Evolutionary conservation across 208 protist species (phyloP), one percentile per base, ranked within the genome.

Genomic region (Crithidia expoeki): DNA sequence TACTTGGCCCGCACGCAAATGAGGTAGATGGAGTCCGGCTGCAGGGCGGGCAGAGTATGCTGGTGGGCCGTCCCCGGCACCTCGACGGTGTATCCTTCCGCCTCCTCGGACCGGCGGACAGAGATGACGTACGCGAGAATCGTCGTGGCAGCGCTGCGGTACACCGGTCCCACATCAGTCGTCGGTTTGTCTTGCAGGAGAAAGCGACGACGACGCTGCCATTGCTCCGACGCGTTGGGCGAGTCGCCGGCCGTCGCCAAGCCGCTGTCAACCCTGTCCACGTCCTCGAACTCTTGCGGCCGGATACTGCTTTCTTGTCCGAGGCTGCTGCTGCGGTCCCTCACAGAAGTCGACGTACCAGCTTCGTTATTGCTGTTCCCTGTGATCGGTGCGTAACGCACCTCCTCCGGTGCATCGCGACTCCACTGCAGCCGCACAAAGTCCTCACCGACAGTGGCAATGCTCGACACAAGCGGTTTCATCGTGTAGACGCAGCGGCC

Each of bases 401-500:
- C 11, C 75, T 86, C 82, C 74, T 92, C 84, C 4, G 90, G 90
- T 11, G 81, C 83, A 2, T 83, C 74, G 46, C 90, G 86, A 30
- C 63, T 47, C 94, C 94, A 97, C 53, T 56, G 53, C 25, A 96
- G 32, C 19, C 86, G 88, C 47, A 96, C 73, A 72, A 90, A 97
- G 64, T 93, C 87, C 72, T 97, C 94, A 11, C 94, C 94, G 27
- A 94, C 83, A 9, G 89, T 87, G 32, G 75, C 74, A 28, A 94
- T 79, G 44, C 76, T 79, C 33, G 60, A 49, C 38, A 63, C 34
- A 5, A 97, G 65, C n/a, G 84, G 83, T 74, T 87, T 86, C 88
- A 97, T 94, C 14, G 94, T 97, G 79, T 89, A 88, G 11, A 97
- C 67, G 67, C 80, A 84, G 28, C 83, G 82, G 50, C 91, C 81